These are phyloP conservation scores for Colletotrichum cordylinicola DNA, from an alignment of 2,329 filamentous ascomycete species.

Conservation along the genomic window DNA sequence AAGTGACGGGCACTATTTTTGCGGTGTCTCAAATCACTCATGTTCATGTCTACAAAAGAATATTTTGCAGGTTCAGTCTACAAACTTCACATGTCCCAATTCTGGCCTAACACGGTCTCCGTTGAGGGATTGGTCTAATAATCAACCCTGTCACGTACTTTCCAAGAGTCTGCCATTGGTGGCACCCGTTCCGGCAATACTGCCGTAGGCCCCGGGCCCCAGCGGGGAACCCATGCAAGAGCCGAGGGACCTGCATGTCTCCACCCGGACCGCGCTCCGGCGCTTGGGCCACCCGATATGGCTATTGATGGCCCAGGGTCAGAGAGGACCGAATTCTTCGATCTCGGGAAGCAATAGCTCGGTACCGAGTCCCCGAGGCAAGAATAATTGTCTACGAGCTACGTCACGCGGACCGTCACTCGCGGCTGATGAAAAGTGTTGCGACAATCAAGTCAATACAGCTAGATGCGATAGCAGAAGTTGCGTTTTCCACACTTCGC, in stretches of 20 bases:
- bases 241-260: neutral
- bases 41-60: neutral
- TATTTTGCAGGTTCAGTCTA: neutral
- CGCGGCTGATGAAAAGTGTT: neutral
- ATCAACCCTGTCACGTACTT: neutral
- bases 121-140: accelerated
- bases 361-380: neutral
- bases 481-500: neutral
- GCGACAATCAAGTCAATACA: neutral
- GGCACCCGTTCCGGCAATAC: neutral
- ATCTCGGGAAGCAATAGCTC: neutral
- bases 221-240: neutral
- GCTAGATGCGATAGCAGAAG: neutral
- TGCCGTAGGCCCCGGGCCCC: neutral
- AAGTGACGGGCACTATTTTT: neutral
- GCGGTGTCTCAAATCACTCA: neutral
- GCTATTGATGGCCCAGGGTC: neutral
- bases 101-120: neutral
- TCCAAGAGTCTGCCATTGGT: neutral
- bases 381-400: neutral
- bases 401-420: neutral
- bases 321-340: neutral
- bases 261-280: neutral
- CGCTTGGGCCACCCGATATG: neutral
- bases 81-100: neutral